Evolutionary conservation across 1,284 basidiomycete species (phyloP), one percentile per base, ranked within the genome.

Genomic region (Tilletia horrida): DNA sequence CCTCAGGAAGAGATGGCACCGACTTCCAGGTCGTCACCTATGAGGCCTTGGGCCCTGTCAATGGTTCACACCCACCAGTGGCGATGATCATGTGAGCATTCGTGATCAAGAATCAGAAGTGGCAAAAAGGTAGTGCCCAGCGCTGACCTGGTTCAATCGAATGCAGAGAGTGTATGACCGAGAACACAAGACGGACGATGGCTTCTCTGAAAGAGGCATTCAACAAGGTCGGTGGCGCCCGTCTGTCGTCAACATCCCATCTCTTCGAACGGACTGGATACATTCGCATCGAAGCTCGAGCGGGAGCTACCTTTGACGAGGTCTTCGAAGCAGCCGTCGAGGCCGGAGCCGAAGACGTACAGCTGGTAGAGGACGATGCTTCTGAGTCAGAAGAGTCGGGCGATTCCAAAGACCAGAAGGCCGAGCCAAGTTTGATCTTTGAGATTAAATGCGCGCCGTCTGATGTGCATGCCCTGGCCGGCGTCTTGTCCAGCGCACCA

Each of bases 191-290:
- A 2, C 23, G 70, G 44, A 71, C 70, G 25, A 57, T 61, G 40
- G 65, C 70, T 0, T 63, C 52, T 25, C 63, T 71, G 21, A 70
- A 68, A 25, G 70, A 71, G 57, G 42, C 42, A 21, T 61, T 71
- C 47, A 69, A 71, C 65, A 69, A 69, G 55, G n/a, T 29, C 42
- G 59, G 50, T 27, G 47, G 55, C 18, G 35, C 48, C 7, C 63
- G 70, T 50, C 64, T 71, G 11, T 59, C 61, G 23, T 67, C 66
- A 11, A 69, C 68, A 4, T 40, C 62, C 3, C 70, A 71, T 29
- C 62, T 71, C 2, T 71, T 71, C 31, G 44, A 66, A 18, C 27
- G 64, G 13, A 66, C 42, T 9, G 70, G 70, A 1, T 47, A 45
- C 6, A 59, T 71, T 21, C 59, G 69, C 16, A 16, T 61, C n/a